Evolutionary conservation across 352 stramenopile species (phyloP).

Genomic region (Elongisporangium anandrum): DNA sequence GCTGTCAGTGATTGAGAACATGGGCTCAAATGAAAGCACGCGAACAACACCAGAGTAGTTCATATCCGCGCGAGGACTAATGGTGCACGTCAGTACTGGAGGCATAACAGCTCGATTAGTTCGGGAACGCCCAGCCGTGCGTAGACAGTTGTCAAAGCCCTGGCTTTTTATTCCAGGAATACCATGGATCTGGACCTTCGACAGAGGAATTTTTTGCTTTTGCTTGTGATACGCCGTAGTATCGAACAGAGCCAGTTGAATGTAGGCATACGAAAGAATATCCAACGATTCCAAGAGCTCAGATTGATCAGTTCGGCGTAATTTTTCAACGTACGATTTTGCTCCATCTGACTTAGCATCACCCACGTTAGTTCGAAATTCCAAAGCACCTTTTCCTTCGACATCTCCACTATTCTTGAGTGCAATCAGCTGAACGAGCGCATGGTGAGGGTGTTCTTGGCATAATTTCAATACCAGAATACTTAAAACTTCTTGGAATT

Average conservation of each 20-base stretch:
- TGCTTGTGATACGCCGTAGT: conserved; percentile 68
- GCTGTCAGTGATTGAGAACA: conserved; percentile 92
- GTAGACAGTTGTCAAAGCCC: conserved; percentile 9
- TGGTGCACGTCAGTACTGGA: conserved; percentile 67
- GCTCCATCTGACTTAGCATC: conserved; percentile 68
- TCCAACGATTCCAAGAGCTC: conserved; percentile 77
- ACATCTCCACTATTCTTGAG: conserved; percentile 92
- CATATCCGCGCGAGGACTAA: conserved; percentile 63
- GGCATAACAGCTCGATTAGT: conserved; percentile 55
- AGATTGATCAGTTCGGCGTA: conserved; percentile 43
- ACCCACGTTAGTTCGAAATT: conserved; percentile 82
- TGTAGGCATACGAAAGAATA: conserved; percentile 66
- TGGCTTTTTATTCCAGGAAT: conserved; percentile 3
- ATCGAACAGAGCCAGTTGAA: conserved; percentile 78
- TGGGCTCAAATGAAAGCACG: conserved; percentile 87
- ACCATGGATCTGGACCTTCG: conserved; percentile 46
- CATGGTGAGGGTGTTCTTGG: conserved; percentile 95
- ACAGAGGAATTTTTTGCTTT: conserved; percentile 71
- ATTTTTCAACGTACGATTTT: conserved; percentile 51
- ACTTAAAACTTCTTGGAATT: conserved; percentile 87
- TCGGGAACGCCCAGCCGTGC: conserved; percentile 20
- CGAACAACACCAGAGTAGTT: conserved; percentile 82
- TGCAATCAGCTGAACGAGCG: conserved; percentile 93
- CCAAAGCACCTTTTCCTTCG: conserved; percentile 68
- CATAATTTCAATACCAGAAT: conserved; percentile 91